Evolutionary conservation across 805 yeast genomes (phyloP).

Genomic region (Wilhelminamyces savonicus): DNA sequence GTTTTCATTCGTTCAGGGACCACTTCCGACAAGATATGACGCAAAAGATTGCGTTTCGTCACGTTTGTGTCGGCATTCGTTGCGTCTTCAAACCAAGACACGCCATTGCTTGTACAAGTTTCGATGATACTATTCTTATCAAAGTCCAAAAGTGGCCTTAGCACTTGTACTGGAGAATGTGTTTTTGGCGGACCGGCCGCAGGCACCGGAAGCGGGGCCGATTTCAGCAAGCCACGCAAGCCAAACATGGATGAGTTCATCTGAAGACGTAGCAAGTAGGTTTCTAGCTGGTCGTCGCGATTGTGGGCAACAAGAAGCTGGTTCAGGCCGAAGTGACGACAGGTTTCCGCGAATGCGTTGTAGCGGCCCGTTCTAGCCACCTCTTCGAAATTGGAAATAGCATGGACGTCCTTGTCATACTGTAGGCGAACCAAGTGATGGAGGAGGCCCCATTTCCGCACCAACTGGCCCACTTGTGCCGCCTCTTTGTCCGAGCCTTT

Average conservation of each 20-base stretch:
- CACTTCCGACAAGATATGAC: constrained; percentile 26
- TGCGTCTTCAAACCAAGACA: constrained; percentile 66
- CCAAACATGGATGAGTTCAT: constrained; percentile 44
- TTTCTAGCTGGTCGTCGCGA: constrained; percentile 66
- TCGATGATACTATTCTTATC: constrained; percentile 39
- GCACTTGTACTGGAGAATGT: constrained; percentile 15
- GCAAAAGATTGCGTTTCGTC: constrained; percentile 52
- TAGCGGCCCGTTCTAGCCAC: constrained; percentile 55
- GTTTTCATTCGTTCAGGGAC: constrained; percentile 1
- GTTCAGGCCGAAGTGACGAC: constrained; percentile 25
- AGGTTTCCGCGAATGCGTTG: constrained; percentile 32
- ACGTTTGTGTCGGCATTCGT: constrained; percentile 51
- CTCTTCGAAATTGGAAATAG: constrained; percentile 44
- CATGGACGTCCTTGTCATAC: constrained; percentile 19
- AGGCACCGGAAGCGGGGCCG: constrained; percentile 20
- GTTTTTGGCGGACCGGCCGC: constrained; percentile 9
- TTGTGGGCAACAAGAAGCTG: constrained; percentile 63
- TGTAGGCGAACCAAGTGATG: constrained; percentile 24
- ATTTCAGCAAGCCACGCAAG: constrained; percentile 44
- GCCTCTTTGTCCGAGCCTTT: constrained; percentile 48
- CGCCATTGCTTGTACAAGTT: constrained; percentile 33
- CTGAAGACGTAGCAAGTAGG: constrained; percentile 50
- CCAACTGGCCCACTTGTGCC: constrained; percentile 22
- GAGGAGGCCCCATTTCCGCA: constrained; percentile 25
- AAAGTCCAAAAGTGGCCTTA: constrained; percentile 48